Evolutionary conservation across 192 early-diverging fungal species (phyloP), one percentile per base, ranked within the genome.

Genomic region (Umbelopsis sp.): DNA sequence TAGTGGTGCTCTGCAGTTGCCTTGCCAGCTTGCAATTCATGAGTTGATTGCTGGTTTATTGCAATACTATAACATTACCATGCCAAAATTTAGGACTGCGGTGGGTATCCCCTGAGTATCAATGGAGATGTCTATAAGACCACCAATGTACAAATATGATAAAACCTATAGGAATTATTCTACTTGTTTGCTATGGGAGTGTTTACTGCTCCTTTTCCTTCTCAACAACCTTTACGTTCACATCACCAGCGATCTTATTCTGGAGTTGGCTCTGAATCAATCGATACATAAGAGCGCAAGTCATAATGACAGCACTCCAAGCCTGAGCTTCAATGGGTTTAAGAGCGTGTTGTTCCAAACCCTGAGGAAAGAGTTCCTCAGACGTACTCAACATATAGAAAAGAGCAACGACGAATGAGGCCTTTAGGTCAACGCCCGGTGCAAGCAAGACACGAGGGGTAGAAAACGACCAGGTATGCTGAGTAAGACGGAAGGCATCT

Each of bases 401-500:
- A 43, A 79, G 51, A 38, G 73, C 68, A 25, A 65, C 53, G 12
- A 62, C 41, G 29, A 79, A 74, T 25, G 72, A 69, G 8, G 45
- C 69, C 41, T 74, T 71, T 62, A 79, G 74, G 29, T 79, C 73
- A 17, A 68, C 32, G 32, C 45, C 65, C 16, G 77, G 65, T 9
- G 72, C 65, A 14, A 69, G 51, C 11, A 79, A 51, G 14, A 74
- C 49, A 25, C 73, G 69, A 24, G 77, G 77, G 14, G 77, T 79
- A 21, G 68, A 71, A 65, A 79, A 79, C 14, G 73, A 49, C 77
- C 77, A 79, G 36, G 51, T 65, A 12, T 70, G 70, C 31, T 74
- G 72, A n/a, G 73, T 74, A 9, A 79, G 56, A 41, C 70, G 68
- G 45, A 79, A 79, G 17, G 77, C 77, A 62, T 79, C 77, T 79